Percentiles rank a stretch among this genome's conserved stretches.
Conservation (phyloP, 2,329 filamentous ascomycete species). For the Fusarium anthophilum region DNA sequence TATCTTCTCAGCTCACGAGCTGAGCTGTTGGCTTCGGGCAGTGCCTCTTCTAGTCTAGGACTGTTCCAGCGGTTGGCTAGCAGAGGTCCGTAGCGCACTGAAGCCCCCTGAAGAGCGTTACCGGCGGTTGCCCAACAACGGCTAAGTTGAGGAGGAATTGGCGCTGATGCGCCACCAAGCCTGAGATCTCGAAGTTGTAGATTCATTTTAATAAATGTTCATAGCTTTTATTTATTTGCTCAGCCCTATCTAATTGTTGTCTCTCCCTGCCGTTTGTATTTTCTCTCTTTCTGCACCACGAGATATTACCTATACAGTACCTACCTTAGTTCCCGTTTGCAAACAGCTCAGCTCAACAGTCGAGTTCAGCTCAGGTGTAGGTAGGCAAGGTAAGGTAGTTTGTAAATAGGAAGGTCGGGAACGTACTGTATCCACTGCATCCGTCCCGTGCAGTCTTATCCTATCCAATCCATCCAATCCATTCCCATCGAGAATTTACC, state of each 20-base stretch:
- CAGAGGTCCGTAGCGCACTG: conserved; percentile 22
- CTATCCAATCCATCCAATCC: conserved; percentile 33
- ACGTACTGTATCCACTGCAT: conserved; percentile 37
- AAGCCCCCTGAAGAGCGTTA: conserved; percentile 22
- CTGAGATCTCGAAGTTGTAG: conserved; percentile 8
- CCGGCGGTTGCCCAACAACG: conserved; percentile 34
- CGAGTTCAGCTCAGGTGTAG: conserved; percentile 15
- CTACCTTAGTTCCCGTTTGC: background rate
- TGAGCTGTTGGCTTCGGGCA: conserved; percentile 12
- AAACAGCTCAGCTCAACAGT: conserved; percentile 21
- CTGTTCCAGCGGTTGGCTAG: conserved; percentile 34
- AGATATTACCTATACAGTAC: background rate
- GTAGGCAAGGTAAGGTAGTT: background rate
- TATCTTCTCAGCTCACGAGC: background rate
- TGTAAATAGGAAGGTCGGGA: conserved; percentile 37
- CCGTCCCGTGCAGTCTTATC: conserved; percentile 28
- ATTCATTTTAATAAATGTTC: background rate
- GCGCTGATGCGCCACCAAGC: conserved; percentile 14
- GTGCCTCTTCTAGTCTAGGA: conserved; percentile 32
- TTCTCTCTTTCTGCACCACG: background rate
- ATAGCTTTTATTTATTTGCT: background rate
- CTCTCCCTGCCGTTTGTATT: background rate
- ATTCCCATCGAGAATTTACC: conserved; percentile 38
- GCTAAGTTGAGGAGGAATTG: conserved; percentile 11
- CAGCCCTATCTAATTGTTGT: background rate